Evolutionary conservation across 1,284 basidiomycete genomes (phyloP).

Genomic region (Gastroboletus turbinatus): DNA sequence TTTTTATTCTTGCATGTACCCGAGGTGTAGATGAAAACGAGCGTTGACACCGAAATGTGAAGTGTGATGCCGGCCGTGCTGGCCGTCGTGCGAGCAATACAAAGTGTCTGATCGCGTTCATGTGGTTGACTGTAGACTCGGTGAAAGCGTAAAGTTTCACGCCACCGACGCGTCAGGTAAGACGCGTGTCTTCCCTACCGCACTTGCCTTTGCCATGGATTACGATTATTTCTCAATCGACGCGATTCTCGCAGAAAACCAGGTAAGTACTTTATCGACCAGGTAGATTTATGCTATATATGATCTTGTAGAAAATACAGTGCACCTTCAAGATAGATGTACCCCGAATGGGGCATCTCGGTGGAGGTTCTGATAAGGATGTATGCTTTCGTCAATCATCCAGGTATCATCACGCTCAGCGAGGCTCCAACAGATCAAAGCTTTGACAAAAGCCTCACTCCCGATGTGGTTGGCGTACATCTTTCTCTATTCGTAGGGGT

Average conservation of each 20-base stretch:
- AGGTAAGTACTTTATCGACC: conserved; percentile 46
- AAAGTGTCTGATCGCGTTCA: conserved; percentile 25
- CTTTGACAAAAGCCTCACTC: conserved; percentile 70
- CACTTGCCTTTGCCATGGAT: conserved; percentile 53
- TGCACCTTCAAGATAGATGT: conserved; percentile 87
- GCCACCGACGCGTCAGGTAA: conserved; percentile 27
- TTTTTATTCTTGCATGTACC: conserved; percentile 32
- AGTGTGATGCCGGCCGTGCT: conserved; percentile 13
- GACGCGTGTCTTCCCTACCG: background rate
- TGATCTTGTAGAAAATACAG: conserved; percentile 72
- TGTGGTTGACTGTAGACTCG: conserved; percentile 10
- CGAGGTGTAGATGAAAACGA: conserved; percentile 39
- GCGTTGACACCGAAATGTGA: conserved; percentile 25
- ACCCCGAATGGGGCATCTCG: conserved; percentile 84
- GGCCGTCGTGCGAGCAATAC: conserved; percentile 14
- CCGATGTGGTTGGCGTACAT: conserved; percentile 88
- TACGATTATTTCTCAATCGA: conserved; percentile 87
- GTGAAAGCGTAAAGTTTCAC: conserved; percentile 5
- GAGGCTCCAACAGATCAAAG: conserved; percentile 52
- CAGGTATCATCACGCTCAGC: conserved; percentile 9
- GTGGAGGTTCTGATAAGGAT: conserved; percentile 79
- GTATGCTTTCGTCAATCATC: conserved; percentile 43
- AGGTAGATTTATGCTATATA: background rate
- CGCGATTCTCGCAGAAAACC: conserved; percentile 86
- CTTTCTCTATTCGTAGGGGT: conserved; percentile 73